These are phyloP conservation scores for Hypericum androsaemum DNA, from an alignment of 345 rosid genomes.

Conservation along the genomic window DNA sequence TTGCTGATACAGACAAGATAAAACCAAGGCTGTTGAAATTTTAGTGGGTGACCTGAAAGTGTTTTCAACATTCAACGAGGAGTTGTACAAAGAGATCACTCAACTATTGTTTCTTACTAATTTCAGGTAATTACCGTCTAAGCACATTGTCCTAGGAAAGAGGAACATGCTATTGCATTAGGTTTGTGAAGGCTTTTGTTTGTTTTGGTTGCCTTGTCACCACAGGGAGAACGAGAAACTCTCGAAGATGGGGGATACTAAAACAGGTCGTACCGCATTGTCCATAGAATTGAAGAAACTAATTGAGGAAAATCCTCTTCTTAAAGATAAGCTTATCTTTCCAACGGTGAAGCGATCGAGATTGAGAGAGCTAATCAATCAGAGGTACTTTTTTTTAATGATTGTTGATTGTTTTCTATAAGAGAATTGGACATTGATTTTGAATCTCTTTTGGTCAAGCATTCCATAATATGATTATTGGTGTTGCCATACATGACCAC, in stretches of 20 bases:
- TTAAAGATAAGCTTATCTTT: slow-evolving; percentile 59
- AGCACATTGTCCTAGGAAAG: background rate
- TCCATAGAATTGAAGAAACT: slow-evolving; percentile 58
- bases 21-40: slow-evolving; percentile 74
- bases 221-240: slow-evolving; percentile 68
- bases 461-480: background rate
- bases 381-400: slow-evolving; percentile 32
- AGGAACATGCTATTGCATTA: background rate
- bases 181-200: background rate
- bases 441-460: background rate
- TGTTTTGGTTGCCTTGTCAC: background rate
- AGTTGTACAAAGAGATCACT: slow-evolving; percentile 80
- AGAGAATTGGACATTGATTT: background rate
- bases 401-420: too few species aligned
- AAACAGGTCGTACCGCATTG: slow-evolving; percentile 62
- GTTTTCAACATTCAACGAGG: slow-evolving; percentile 78
- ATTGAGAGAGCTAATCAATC: slow-evolving; percentile 64
- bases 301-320: slow-evolving; percentile 69
- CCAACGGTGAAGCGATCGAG: slow-evolving; percentile 61
- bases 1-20: slow-evolving; percentile 46
- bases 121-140: slow-evolving; percentile 44
- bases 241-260: slow-evolving; percentile 62
- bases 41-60: slow-evolving; percentile 76
- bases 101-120: slow-evolving; percentile 73
- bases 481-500: slow-evolving; percentile 1